Evolutionary conservation across 768 basidiomycete genomes (phyloP).

Genomic region (Mycena albidolilacea): DNA sequence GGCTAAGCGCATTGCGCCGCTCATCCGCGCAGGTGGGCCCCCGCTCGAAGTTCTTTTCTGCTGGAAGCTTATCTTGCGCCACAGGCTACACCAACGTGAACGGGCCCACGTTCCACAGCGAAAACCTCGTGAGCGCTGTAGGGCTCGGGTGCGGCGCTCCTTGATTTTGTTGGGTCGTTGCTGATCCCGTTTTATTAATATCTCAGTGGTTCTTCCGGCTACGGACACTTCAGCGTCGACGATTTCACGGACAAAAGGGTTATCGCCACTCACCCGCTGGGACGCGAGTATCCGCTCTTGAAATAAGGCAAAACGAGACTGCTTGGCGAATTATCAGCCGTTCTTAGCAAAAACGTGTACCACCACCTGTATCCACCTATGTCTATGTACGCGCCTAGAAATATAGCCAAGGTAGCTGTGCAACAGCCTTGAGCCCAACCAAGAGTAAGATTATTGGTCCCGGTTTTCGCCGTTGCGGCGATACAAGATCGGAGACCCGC

Average conservation of each 20-base stretch:
- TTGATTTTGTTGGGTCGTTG: constrained; percentile 49
- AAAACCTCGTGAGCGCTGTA: constrained; percentile 25
- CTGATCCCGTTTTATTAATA: constrained; percentile 44
- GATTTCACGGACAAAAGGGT: constrained; percentile 62
- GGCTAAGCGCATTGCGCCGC: constrained; percentile 61
- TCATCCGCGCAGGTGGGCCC: constrained; percentile 62
- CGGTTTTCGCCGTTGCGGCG: constrained; percentile 20
- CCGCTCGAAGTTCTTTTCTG: background rate
- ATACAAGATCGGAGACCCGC: constrained; percentile 28
- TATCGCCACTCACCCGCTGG: constrained; percentile 58
- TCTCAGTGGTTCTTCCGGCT: constrained; percentile 58
- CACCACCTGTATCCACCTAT: background rate
- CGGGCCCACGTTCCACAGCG: constrained; percentile 49
- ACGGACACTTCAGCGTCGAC: constrained; percentile 69
- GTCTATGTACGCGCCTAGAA: background rate
- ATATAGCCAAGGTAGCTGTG: constrained; percentile 25
- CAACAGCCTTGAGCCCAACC: background rate
- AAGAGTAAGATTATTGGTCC: background rate
- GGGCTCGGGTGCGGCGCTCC: constrained; percentile 25
- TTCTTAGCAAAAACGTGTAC: background rate
- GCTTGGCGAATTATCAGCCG: background rate
- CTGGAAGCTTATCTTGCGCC: background rate
- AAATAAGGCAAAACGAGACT: constrained; percentile 45
- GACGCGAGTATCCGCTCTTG: constrained; percentile 41
- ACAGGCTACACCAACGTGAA: constrained; percentile 71